Base-by-base conservation (phyloP, 441 rosid genomes). In the Gossypium trilobum region DNA sequence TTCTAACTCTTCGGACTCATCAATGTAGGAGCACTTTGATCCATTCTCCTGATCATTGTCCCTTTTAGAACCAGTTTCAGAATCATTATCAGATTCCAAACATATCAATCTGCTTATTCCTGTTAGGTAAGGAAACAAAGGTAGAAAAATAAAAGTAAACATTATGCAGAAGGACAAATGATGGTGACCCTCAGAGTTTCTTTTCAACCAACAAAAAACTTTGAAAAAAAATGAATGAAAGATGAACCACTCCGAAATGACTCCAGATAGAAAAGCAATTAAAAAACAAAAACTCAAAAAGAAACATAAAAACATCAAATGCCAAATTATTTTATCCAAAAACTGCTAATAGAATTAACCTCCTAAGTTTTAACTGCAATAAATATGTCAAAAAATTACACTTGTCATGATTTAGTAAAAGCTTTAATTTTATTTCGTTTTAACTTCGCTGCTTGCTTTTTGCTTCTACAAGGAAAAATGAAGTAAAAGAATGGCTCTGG, bases 21-120 rank as follows among this genome's bases (percentile, higher is more conserved):
- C 82, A 70, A 71, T 64, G 70, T 44, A 66, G 58, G 73, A 73
- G 79, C 33, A 61, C 54, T 56, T 27, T 3, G 77, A 29, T 59
- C 74, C 81, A 73, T 81, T 77, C 73, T 74, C 81, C 75, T 79
- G 64, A 76, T 55, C 66, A 42, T 70, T 79, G 70, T 77, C 77
- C 82, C 64, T 76, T 79, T 59, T 39, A 19, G 65, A 68, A 63
- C 59, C 80, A 69, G 74, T 70, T 69, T 78, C 87, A 17, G 86
- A 78, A 71, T 88, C 90, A 55, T 80, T 79, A 63, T 92, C 96
- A 65, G 91, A 87, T 78, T 89, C 97, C 82, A 95, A 80, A 75
- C 87, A 82, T 71, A 89, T 78, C 63, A 86, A 52, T 59, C 88
- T 74, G 77, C 76, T 81, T 56, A 60, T 29, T 82, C 84, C 92